Conservation (phyloP, 345 rosid species). For the Eutrema japonicum region DNA sequence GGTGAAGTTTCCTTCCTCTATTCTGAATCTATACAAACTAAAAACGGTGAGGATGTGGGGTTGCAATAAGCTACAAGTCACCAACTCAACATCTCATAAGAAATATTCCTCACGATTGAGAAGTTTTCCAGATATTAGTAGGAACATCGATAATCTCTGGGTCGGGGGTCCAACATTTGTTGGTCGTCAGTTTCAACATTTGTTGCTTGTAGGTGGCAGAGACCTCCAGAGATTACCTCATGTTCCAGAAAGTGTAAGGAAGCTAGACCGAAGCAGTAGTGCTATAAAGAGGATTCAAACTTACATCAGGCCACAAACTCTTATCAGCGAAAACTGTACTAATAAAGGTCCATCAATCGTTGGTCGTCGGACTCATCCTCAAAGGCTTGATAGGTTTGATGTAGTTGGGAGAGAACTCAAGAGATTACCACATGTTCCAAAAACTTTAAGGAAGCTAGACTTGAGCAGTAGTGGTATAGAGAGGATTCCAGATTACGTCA, state of each 20-base stretch:
- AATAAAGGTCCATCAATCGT: neutral
- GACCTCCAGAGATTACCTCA: too few species aligned
- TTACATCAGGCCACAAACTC: too few species aligned
- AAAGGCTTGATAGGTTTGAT: too few species aligned
- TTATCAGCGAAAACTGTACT: too few species aligned
- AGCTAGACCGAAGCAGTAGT: too few species aligned
- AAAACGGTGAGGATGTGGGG: neutral
- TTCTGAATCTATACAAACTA: constrained; percentile 18
- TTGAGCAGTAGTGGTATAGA: neutral
- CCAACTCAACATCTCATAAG: neutral
- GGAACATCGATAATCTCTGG: neutral
- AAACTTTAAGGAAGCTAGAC: neutral
- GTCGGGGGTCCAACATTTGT: too few species aligned
- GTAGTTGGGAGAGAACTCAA: neutral
- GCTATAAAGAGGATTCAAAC: too few species aligned
- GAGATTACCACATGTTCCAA: constrained; percentile 2
- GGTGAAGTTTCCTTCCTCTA: constrained; percentile 24
- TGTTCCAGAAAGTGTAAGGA: too few species aligned
- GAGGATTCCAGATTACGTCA: constrained; percentile 3
- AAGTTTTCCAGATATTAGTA: constrained; percentile 23
- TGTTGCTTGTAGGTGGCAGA: too few species aligned
- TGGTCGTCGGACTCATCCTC: too few species aligned
- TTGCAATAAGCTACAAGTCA: neutral
- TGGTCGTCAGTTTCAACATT: too few species aligned
- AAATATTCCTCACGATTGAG: neutral